These are phyloP conservation scores for Entophlyctis helioformis DNA, from an alignment of 192 early-diverging fungal genomes.

Conservation along the genomic window DNA sequence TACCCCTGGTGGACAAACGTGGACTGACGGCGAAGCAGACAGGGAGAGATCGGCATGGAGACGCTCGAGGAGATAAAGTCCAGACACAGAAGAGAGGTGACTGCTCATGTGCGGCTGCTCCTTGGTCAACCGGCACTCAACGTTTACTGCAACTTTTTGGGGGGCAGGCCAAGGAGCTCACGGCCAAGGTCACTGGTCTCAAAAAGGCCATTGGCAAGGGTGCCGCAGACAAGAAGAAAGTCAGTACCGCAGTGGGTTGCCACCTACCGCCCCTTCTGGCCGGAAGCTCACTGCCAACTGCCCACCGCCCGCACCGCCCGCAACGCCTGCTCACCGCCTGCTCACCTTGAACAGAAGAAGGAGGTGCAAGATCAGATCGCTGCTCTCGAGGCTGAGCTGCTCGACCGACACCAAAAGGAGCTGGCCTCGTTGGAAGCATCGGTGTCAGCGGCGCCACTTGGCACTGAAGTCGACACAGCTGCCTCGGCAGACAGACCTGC, in stretches of 20 bases:
- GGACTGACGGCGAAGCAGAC: too few relatives aligned
- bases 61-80: slow-evolving; percentile 54
- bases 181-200: slow-evolving; percentile 51
- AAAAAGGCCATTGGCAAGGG: slow-evolving; percentile 68
- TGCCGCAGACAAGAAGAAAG: slow-evolving; percentile 67
- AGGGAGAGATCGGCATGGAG: too few relatives aligned
- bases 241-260: neutral
- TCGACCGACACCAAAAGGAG: slow-evolving; percentile 50
- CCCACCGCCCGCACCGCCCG: neutral
- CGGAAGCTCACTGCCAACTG: neutral
- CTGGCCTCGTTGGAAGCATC: slow-evolving; percentile 20
- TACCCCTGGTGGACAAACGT: too few relatives aligned
- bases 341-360: slow-evolving; percentile 56
- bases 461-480: neutral
- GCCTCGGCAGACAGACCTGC: slow-evolving; percentile 2
- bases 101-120: too few relatives aligned
- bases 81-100: slow-evolving; percentile 68
- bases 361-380: slow-evolving; percentile 61
- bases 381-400: slow-evolving; percentile 48
- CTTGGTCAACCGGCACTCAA: too few relatives aligned
- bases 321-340: neutral
- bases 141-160: too few relatives aligned
- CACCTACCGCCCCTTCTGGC: neutral
- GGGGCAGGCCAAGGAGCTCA: slow-evolving; percentile 62
- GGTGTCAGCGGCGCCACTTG: slow-evolving; percentile 1